Evolutionary conservation across 148 eudicot species (phyloP), one percentile per base, ranked within the genome.

Genomic region (Silene uniflora): DNA sequence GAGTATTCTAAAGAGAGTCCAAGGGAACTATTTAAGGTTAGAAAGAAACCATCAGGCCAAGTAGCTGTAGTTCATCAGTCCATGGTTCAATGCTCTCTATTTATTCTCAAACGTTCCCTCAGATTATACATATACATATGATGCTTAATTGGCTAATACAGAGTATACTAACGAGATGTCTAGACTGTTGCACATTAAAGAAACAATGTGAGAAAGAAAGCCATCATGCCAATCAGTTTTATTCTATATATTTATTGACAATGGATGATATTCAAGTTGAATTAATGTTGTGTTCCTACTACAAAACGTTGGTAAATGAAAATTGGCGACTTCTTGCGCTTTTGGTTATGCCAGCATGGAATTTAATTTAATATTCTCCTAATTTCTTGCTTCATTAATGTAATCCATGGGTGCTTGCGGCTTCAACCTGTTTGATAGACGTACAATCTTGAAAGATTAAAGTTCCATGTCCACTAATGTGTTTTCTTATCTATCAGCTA

Each of bases 331-430:
- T 67, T 39, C 65, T 10, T 69, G n/a, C 32, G 14, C 59, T 44
- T 68, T 44, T 69, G 32, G 58, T 69, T n/a, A 10, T 7, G 8
- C 27, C 56, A 44, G 29, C 72, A 52, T 66, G 42, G 27, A 49
- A 25, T 35, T 35, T 52, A 7, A 39, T 52, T 52, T 75, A 23
- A 44, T 18, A 32, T 42, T 23, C 59, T 63, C 46, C 39, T 32
- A 49, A 71, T 25, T 7, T 29, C 49, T 25, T 19, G n/a, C 27
- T 64, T 62, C 55, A 49, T 19, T 21, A n/a, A 13, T 75, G 2
- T 32, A 22, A 29, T 17, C 3, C 54, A 18, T 21, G 69, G 63
- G 46, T 75, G 70, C 42, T 46, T 65, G 77, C 70, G 67, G 54
- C 24, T 55, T 72, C 67, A 17, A 71, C 60, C 9, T 65, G 72